Conservation (phyloP, 176 grass and related monocot genomes). For the Hsuehochloa calcarea region DNA sequence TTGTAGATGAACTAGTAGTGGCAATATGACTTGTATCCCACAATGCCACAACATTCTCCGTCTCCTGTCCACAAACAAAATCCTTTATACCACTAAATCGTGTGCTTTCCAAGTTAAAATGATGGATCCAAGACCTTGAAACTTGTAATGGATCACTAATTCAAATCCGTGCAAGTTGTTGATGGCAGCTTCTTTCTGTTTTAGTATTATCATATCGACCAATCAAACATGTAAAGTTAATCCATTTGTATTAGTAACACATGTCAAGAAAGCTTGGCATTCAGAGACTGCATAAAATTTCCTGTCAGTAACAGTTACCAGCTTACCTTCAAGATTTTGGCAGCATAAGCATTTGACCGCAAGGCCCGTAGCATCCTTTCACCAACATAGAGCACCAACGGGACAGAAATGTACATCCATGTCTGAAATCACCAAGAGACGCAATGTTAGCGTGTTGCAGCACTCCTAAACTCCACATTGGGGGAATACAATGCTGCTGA, state of each 20-base stretch:
- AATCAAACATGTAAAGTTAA: background rate
- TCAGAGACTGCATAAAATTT: background rate
- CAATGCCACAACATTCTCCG: slow-evolving; percentile 22
- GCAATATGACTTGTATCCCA: slow-evolving; percentile 35
- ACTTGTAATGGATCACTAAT: background rate
- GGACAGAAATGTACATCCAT: slow-evolving; percentile 98
- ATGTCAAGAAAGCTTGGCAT: background rate
- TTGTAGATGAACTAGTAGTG: slow-evolving; percentile 28
- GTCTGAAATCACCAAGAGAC: slow-evolving; percentile 57
- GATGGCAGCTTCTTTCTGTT: background rate
- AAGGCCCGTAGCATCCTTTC: slow-evolving; percentile 76
- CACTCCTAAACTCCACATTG: background rate
- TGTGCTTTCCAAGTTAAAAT: slow-evolving; percentile 16
- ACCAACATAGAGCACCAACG: slow-evolving; percentile 70
- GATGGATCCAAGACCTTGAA: slow-evolving; percentile 16
- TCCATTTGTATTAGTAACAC: background rate
- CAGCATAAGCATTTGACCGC: slow-evolving; percentile 82
- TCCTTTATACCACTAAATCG: background rate
- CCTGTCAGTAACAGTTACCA: background rate
- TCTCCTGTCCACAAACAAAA: slow-evolving; percentile 14
- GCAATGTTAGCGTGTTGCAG: background rate
- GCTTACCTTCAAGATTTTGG: slow-evolving; percentile 88
- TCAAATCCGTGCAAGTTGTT: background rate
- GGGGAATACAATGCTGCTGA: background rate
- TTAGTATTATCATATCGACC: background rate